Percentiles rank a stretch among this genome's conserved stretches.
phyloP scores from a whole-genome alignment of 2,329 filamentous ascomycete genomes.

The Arthrinium phaeospermum region DNA sequence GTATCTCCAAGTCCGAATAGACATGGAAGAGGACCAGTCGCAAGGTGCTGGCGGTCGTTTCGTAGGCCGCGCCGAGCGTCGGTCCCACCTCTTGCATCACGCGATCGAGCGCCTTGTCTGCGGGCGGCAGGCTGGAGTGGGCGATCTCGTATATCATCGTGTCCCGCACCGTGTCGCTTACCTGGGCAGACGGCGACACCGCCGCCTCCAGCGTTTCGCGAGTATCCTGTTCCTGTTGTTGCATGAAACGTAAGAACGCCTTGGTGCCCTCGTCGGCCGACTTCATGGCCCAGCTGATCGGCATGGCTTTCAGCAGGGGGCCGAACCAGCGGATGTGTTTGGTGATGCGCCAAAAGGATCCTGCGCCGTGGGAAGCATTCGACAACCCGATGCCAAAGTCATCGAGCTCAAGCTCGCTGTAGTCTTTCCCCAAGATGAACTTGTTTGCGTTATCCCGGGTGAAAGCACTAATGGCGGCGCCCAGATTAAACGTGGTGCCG shows the following conservation, averaged over 20 bases:
- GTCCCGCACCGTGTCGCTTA: background rate
- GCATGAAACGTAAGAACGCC: constrained; percentile 21
- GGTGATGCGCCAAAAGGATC: constrained; percentile 18
- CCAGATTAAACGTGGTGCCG: background rate
- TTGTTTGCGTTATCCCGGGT: background rate
- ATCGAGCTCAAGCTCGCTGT: background rate
- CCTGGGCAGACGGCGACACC: background rate
- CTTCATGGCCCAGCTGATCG: constrained; percentile 22
- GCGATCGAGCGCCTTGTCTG: background rate
- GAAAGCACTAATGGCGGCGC: constrained; percentile 15
- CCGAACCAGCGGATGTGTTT: constrained; percentile 31
- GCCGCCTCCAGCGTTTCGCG: background rate
- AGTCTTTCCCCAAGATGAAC: constrained; percentile 19
- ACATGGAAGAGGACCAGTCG: constrained; percentile 33
- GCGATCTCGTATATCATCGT: background rate
- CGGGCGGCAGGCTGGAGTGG: background rate
- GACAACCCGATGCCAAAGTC: constrained; percentile 1
- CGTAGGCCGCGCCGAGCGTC: constrained; percentile 31
- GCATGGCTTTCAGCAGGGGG: constrained; percentile 24
- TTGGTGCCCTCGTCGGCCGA: constrained; percentile 20
- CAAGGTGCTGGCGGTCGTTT: constrained; percentile 36
- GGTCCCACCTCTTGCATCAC: background rate
- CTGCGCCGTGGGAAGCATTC: background rate
- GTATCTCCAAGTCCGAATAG: constrained; percentile 25
- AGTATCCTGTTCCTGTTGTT: background rate